Evolutionary conservation across 2,329 filamentous ascomycete species (phyloP), one percentile per base, ranked within the genome.

Genomic region (Botrytis byssoidea): DNA sequence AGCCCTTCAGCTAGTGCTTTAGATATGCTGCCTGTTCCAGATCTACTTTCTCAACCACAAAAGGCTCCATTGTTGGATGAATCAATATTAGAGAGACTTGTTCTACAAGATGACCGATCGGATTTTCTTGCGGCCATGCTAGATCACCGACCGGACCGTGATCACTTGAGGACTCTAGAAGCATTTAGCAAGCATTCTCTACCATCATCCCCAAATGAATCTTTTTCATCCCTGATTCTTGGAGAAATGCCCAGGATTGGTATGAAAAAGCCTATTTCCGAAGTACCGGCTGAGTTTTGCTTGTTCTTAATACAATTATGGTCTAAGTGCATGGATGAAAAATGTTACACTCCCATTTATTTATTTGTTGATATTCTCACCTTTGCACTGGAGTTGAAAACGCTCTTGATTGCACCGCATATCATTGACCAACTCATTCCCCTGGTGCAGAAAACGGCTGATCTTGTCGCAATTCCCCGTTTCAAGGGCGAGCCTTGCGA

Each of bases 171-270:
- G 25, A 90, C 89, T 0, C 88, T 95, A 64, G 92, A 95, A 77
- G 85, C 88, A 2, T 84, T 95, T 25, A 86, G 90, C 12, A 88
- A 88, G 65, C 89, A 90, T 80, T 81, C 85, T 6, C 90, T 93
- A 71, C 90, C 91, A 2, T 92, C 92, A 0, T 84, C 88, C n/a
- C 86, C 88, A 1, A 81, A 83, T 1, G 86, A 86, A 64, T 91
- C 89, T 0, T 84, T 95, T 10, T 89, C 92, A 0, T 89, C 92
- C 4, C 85, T 90, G 35, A 87, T 95, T 44, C 87, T 93, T 71
- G 89, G 92, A 75, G 87, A 87, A 63, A 82, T 95, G n/a, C 88
- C 91, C 0, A 80, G 85, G 9, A 85, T 90, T 75, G 87, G 88
- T 70, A 85, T 83, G 81, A 72, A 83, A 79, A 71, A 85, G 83